Evolutionary conservation across 352 stramenopile genomes (phyloP).

Genomic region (Phytophthora pluvialis): DNA sequence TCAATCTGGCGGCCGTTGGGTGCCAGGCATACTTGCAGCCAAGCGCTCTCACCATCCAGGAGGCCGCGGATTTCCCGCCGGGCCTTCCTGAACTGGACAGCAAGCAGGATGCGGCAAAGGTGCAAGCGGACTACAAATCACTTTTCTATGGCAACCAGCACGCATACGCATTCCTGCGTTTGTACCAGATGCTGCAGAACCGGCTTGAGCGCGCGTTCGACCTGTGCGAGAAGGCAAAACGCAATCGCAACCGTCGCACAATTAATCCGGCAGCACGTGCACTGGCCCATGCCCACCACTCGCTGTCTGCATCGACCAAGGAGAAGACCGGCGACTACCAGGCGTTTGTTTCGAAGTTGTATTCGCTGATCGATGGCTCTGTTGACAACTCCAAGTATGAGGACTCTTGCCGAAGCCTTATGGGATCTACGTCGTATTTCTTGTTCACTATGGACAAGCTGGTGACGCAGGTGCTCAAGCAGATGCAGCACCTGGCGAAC

Average conservation of each 20-base stretch:
- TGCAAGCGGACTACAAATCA: slow-evolving; percentile 49
- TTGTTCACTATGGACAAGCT: slow-evolving; percentile 94
- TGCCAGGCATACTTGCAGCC: slow-evolving; percentile 80
- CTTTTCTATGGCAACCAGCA: slow-evolving; percentile 86
- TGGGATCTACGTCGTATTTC: slow-evolving; percentile 92
- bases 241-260: slow-evolving; percentile 84
- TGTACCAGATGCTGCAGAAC: slow-evolving; percentile 91
- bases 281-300: slow-evolving; percentile 74
- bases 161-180: slow-evolving; percentile 87
- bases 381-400: slow-evolving; percentile 91
- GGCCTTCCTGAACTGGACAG: slow-evolving; percentile 72
- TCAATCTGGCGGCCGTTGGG: slow-evolving; percentile 64
- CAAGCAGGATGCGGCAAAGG: slow-evolving; percentile 51
- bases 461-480: slow-evolving; percentile 84
- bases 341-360: slow-evolving; percentile 87
- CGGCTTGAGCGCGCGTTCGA: slow-evolving; percentile 83
- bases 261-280: slow-evolving; percentile 87
- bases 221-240: slow-evolving; percentile 88
- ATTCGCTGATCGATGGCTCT: slow-evolving; percentile 85
- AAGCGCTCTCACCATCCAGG: slow-evolving; percentile 76
- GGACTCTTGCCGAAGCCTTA: slow-evolving; percentile 88
- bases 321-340: slow-evolving; percentile 90
- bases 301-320: slow-evolving; percentile 48
- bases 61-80: slow-evolving; percentile 76
- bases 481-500: slow-evolving; percentile 87